Evolutionary conservation across 225 moss, liverwort and hornwort genomes (phyloP).

Genomic region (Ulota crispa): DNA sequence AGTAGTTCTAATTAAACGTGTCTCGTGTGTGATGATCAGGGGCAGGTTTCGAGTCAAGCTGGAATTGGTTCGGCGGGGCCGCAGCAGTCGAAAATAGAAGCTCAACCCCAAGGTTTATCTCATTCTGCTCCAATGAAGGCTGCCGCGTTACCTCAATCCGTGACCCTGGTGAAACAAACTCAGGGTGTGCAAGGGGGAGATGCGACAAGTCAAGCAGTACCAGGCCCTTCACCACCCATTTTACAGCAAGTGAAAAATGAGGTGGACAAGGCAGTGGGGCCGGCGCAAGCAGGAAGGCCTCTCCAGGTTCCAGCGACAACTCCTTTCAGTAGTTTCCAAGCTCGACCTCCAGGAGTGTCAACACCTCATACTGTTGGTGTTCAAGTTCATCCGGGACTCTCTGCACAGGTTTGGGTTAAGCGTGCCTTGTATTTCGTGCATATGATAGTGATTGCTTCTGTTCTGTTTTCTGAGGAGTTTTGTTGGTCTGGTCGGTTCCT

Average conservation of each 20-base stretch:
- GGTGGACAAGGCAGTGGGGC: slow-evolving; percentile 51
- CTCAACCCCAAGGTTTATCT: slow-evolving; percentile 39
- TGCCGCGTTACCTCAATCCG: slow-evolving; percentile 10
- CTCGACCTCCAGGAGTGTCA: slow-evolving; percentile 44
- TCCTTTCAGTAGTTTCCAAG: slow-evolving; percentile 45
- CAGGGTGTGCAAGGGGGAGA: slow-evolving; percentile 35
- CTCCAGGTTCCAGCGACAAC: slow-evolving; percentile 33
- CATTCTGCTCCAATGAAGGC: slow-evolving; percentile 40
- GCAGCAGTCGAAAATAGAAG: slow-evolving; percentile 36
- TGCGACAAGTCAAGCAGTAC: slow-evolving; percentile 32
- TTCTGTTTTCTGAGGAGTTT: background rate
- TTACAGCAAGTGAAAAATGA: slow-evolving; percentile 64
- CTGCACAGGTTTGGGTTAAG: slow-evolving; percentile 45
- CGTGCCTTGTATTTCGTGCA: background rate
- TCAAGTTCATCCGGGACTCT: slow-evolving; percentile 40
- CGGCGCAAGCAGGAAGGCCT: slow-evolving; percentile 41
- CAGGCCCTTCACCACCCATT: slow-evolving; percentile 34
- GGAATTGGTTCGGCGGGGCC: slow-evolving; percentile 25
- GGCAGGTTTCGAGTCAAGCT: slow-evolving; percentile 40
- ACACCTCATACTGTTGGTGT: slow-evolving; percentile 39
- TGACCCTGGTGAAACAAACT: slow-evolving; percentile 22
- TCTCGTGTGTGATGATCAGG: slow-evolving; percentile 22
- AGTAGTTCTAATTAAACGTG: slow-evolving; percentile 3
- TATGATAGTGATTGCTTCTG: background rate
- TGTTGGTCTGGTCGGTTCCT: background rate